A percentile compares a stretch with the other conserved stretches of the same genome.
These are phyloP conservation scores for Penicillium psychrosexuale DNA, from an alignment of 2,329 filamentous ascomycete species.

Conservation along the genomic window DNA sequence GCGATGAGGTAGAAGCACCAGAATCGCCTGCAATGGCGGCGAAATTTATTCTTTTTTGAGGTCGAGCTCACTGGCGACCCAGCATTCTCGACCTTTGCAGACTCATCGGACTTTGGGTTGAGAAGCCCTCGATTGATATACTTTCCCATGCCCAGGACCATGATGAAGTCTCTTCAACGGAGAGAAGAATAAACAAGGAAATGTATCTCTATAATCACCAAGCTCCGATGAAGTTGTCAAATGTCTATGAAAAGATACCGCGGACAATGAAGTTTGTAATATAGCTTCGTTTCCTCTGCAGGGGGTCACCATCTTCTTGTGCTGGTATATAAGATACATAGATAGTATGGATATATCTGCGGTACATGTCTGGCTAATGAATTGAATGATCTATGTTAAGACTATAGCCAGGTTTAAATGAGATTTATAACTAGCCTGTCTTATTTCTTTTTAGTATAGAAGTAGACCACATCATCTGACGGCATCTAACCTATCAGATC, in stretches of 20 bases:
- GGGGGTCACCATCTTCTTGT: background rate
- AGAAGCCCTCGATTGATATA: conserved; percentile 17
- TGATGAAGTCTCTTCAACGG: background rate
- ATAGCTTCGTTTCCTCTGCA: background rate
- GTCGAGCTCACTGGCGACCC: conserved; percentile 12
- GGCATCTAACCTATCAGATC: background rate
- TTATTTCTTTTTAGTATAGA: background rate
- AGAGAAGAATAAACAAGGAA: background rate
- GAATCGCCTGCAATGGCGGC: conserved; percentile 44
- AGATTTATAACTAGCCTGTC: background rate
- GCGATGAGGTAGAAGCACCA: conserved; percentile 48
- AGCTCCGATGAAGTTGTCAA: background rate
- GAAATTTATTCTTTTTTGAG: conserved; percentile 34
- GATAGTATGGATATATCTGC: background rate
- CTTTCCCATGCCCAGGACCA: conserved; percentile 4
- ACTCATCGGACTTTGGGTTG: conserved; percentile 3
- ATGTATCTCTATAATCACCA: conserved; percentile 1
- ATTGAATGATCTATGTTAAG: background rate
- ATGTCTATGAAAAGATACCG: conserved; percentile 2
- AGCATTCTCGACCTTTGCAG: conserved; percentile 10
- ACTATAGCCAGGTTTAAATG: background rate
- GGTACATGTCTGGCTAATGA: background rate
- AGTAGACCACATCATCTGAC: background rate
- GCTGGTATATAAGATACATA: background rate
- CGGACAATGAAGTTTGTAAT: background rate